These are phyloP conservation scores for Clitopilus passeckerianus DNA, from an alignment of 768 basidiomycete species.

Conservation along the genomic window DNA sequence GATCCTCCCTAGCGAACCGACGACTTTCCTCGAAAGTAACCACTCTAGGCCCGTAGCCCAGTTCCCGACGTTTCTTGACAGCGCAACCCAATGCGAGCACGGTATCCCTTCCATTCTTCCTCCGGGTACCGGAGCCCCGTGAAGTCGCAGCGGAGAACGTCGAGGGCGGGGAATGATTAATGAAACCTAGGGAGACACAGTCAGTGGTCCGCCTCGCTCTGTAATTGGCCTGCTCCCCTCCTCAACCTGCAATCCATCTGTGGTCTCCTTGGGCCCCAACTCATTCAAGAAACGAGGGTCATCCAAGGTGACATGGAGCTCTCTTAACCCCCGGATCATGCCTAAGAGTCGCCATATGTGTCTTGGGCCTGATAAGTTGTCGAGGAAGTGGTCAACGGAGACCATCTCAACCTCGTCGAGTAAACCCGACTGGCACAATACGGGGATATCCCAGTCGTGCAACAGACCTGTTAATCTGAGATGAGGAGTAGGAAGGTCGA, in stretches of 20 bases:
- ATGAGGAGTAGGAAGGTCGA: not conserved
- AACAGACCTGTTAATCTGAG: not conserved
- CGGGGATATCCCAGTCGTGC: not conserved
- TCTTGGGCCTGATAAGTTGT: not conserved
- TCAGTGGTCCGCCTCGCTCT: not conserved
- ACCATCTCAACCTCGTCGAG: not conserved
- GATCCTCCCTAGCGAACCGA: not conserved
- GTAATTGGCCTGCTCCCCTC: not conserved
- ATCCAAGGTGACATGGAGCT: not conserved
- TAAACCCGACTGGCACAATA: not conserved
- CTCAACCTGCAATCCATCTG: not conserved
- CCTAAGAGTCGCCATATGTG: not conserved
- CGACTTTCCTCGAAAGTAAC: not conserved
- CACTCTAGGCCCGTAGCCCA: not conserved
- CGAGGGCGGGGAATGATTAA: not conserved
- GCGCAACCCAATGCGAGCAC: not conserved
- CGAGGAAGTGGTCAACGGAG: not conserved
- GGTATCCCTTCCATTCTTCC: not conserved
- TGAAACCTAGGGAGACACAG: not conserved
- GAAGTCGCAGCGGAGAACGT: not conserved
- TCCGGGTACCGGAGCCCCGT: not conserved
- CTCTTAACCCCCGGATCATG: not conserved
- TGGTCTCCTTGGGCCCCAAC: not conserved
- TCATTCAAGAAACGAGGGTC: not conserved
- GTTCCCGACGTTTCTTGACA: not conserved